Base-by-base conservation (phyloP, 305 asterid genomes). In the Rubia occidens region DNA sequence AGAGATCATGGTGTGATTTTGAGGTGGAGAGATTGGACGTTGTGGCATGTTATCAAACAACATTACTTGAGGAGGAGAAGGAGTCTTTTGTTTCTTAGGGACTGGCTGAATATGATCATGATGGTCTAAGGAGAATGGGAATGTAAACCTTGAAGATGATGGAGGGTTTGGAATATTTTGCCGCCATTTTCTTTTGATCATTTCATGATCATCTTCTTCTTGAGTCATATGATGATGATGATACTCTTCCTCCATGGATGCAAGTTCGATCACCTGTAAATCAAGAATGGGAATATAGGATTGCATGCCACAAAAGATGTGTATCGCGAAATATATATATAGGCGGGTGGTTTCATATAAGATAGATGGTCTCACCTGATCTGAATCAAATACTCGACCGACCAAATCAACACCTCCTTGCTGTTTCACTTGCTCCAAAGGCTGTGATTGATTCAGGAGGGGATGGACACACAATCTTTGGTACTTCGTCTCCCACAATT, bases 121-220 rank as follows among this genome's bases (percentile, higher is more conserved):
- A 10, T 79, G 79, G 6, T 70, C 70, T 21, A 84, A 75, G 54
- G 77, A 72, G 49, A 84, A 82, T 56, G 88, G 84, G 76, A 79
- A 84, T 29, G 29, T 56, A 43, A 81, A 72, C 18, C 72, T 80
- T 15, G 86, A 69, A 75, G 43, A n/a, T 56, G 47, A 42, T 1
- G 32, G 15, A 55, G 47, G 51, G 51, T 44, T 56, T 69, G 29
- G 29, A 15, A 59, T 29, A 29, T 29, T 51, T 51, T 51, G 56
- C 8, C 2, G 21, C 56, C 56, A 15, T 51, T 51, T 51, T 51
- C 56, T 51, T 51, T 51, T 51, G 20, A 51, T 5, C 20, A 15
- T 2, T 15, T 51, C 56, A n/a, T n/a, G n/a, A 51, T 51, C 56
- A 15, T 51, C 21, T 51, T 44, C 67, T 24, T 69, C 59, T 70